These are phyloP conservation scores for Boletales sp. DNA, from an alignment of 768 basidiomycete species.

Conservation along the genomic window DNA sequence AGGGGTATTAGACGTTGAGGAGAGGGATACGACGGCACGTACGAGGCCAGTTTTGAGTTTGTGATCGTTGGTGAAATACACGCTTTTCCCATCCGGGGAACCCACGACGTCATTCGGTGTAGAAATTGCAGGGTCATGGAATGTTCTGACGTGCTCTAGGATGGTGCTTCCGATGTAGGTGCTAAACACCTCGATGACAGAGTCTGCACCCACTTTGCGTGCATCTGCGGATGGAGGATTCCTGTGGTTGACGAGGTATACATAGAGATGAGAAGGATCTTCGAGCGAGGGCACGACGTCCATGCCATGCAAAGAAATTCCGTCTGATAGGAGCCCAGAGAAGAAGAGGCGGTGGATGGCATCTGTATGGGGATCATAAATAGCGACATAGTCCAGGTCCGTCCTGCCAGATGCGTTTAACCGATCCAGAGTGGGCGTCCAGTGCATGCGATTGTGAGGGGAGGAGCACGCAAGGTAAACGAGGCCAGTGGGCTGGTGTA, in stretches of 20 bases:
- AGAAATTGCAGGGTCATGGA: slow-evolving; percentile 47
- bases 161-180: slow-evolving; percentile 41
- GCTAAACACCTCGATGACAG: slow-evolving; percentile 67
- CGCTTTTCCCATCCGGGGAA: slow-evolving; percentile 55
- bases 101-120: slow-evolving; percentile 77
- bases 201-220: slow-evolving; percentile 58
- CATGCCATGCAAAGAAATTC: slow-evolving; percentile 62
- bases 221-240: slow-evolving; percentile 42
- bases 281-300: slow-evolving; percentile 56
- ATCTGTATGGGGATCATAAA: slow-evolving; percentile 48
- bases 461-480: slow-evolving; percentile 65
- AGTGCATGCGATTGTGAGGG: slow-evolving; percentile 42
- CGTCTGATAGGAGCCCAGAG: slow-evolving; percentile 35
- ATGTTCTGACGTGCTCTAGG: slow-evolving; percentile 54
- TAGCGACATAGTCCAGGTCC: slow-evolving; percentile 53
- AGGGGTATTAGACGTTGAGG: neutral
- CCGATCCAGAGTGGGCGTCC: slow-evolving; percentile 45
- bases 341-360: slow-evolving; percentile 45
- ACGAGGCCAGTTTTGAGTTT: slow-evolving; percentile 52
- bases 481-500: slow-evolving; percentile 55
- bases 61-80: slow-evolving; percentile 72
- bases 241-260: slow-evolving; percentile 74
- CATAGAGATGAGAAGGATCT: slow-evolving; percentile 48
- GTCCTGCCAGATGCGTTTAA: slow-evolving; percentile 38
- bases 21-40: slow-evolving; percentile 17